Evolutionary conservation across 805 yeast species (phyloP).

Genomic region (Candida parachauliodes): DNA sequence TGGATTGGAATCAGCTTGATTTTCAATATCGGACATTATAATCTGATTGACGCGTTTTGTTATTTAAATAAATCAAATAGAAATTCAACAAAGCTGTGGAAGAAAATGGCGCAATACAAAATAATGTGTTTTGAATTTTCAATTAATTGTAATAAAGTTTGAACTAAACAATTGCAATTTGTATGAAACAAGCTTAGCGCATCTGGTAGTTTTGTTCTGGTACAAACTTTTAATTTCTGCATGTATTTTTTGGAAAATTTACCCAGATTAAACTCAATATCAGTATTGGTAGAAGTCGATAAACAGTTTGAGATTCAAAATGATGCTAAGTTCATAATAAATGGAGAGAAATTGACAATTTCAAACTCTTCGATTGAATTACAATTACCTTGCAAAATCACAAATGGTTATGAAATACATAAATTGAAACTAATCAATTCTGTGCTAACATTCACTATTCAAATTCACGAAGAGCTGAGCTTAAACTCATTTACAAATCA

Average conservation of each 20-base stretch:
- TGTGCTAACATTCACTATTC: slow-evolving; percentile 4
- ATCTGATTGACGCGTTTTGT: slow-evolving; percentile 1
- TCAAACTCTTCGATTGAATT: not conserved
- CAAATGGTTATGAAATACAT: not conserved
- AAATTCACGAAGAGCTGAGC: not conserved
- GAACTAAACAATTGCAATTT: too few relatives aligned
- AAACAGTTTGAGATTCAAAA: not conserved
- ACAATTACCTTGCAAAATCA: slow-evolving; percentile 2
- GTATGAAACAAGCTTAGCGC: too few relatives aligned
- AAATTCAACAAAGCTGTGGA: too few relatives aligned
- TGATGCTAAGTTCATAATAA: not conserved
- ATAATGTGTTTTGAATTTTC: too few relatives aligned
- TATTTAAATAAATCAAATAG: too few relatives aligned
- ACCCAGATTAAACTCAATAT: slow-evolving; percentile 19
- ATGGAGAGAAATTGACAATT: not conserved
- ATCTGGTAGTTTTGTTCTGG: too few relatives aligned
- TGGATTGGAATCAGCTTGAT: not conserved
- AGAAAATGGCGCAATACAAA: too few relatives aligned
- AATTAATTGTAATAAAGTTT: too few relatives aligned
- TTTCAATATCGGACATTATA: not conserved
- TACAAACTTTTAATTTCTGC: too few relatives aligned
- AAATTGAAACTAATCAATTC: not conserved
- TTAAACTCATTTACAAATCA: slow-evolving; percentile 3
- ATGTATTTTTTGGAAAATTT: slow-evolving; percentile 23
- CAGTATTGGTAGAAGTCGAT: slow-evolving; percentile 7